Percentiles rank a stretch among this genome's conserved stretches.
Conservation (phyloP, 2,329 filamentous ascomycete species). For the Phialocephala sp. region DNA sequence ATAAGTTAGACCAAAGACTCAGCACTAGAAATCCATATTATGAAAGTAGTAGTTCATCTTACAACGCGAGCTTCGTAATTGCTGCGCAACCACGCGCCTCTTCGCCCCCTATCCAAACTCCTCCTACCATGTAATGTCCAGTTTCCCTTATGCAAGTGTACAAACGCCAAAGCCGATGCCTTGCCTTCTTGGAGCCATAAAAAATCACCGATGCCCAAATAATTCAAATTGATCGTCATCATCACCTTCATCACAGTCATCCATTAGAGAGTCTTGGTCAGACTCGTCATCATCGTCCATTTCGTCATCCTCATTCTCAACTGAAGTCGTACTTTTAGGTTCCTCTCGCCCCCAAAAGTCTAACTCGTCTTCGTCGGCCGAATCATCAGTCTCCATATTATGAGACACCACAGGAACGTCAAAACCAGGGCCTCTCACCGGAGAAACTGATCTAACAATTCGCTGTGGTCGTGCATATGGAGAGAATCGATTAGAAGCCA, state of each 20-base stretch:
- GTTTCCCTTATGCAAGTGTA: neutral
- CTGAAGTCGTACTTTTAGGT: constrained; percentile 41
- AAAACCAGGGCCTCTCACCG: constrained; percentile 41
- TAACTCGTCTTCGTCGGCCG: constrained; percentile 54
- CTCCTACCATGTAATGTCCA: constrained; percentile 7
- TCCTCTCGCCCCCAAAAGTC: constrained; percentile 56
- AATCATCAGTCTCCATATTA: constrained; percentile 54
- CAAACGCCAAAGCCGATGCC: constrained; percentile 21
- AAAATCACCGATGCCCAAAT: constrained; percentile 55
- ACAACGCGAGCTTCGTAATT: constrained; percentile 29
- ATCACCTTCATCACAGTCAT: constrained; percentile 47
- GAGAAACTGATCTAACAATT: constrained; percentile 43
- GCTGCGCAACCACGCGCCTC: constrained; percentile 10
- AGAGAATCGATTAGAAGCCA: constrained; percentile 30
- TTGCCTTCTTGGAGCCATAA: constrained; percentile 12
- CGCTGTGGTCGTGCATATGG: constrained; percentile 37
- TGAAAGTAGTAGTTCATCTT: constrained; percentile 20
- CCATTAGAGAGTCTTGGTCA: constrained; percentile 48
- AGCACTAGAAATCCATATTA: neutral
- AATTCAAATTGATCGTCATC: constrained; percentile 56
- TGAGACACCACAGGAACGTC: constrained; percentile 36
- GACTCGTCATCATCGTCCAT: constrained; percentile 38
- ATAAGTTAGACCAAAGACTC: neutral
- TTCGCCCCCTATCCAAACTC: constrained; percentile 4
- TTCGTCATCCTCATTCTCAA: constrained; percentile 37